Conservation (phyloP, 2,329 filamentous ascomycete genomes). For the Aspergillus melleus region DNA sequence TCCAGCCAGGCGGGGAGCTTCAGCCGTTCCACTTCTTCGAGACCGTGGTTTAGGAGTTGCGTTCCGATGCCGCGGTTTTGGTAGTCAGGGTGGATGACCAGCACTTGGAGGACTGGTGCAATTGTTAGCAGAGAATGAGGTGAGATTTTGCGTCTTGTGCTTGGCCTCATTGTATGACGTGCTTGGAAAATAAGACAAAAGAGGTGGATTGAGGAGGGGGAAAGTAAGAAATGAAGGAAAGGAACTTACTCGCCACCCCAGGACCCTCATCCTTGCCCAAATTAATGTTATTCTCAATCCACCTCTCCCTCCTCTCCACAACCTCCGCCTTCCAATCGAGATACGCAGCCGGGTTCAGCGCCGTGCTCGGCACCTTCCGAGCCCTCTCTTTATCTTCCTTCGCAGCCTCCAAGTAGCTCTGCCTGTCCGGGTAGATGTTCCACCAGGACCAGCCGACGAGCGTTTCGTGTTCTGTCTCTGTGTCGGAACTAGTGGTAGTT, state of each 20-base stretch:
- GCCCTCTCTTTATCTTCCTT: not conserved
- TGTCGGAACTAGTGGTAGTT: not conserved
- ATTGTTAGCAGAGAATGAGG: not conserved
- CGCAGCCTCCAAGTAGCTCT: not conserved
- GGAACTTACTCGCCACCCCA: not conserved
- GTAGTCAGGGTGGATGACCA: slow-evolving; percentile 1
- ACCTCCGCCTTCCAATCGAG: not conserved
- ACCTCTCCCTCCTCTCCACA: not conserved
- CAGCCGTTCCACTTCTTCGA: not conserved
- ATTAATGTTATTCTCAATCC: not conserved
- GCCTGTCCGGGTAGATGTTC: slow-evolving; percentile 1
- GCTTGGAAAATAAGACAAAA: no score
- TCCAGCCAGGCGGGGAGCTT: slow-evolving; percentile 2
- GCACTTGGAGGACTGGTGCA: slow-evolving; percentile 3
- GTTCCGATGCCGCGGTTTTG: slow-evolving; percentile 4
- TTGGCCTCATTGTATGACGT: no score
- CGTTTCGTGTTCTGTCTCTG: not conserved
- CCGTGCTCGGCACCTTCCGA: not conserved
- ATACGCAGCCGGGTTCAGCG: not conserved
- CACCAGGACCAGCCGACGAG: slow-evolving; percentile 4
- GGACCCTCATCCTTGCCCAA: not conserved
- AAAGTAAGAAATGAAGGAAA: not conserved
- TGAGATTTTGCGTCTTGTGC: no score
- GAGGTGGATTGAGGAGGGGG: no score
- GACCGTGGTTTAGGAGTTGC: not conserved